A percentile compares a stretch with the other conserved stretches of the same genome.
Conservation (phyloP, 1,284 basidiomycete genomes). For the Naganishia sp. region DNA sequence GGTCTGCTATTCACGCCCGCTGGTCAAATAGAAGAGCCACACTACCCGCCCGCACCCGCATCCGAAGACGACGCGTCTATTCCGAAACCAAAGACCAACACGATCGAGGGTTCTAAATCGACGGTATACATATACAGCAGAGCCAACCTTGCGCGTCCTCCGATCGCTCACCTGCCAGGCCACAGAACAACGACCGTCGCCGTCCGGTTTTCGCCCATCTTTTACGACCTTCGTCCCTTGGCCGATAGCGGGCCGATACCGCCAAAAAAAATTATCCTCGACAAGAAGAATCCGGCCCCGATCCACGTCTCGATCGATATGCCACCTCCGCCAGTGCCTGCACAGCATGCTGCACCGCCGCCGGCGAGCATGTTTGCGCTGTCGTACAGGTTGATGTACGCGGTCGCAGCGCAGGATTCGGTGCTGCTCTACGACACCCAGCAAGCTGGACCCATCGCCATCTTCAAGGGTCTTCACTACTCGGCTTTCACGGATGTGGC, state of each 20-base stretch:
- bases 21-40: slow-evolving; percentile 90
- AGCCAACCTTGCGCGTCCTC: slow-evolving; percentile 85
- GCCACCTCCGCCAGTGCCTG: slow-evolving; percentile 51
- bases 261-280: slow-evolving; percentile 65
- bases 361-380: slow-evolving; percentile 69
- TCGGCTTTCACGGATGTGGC: slow-evolving; percentile 96
- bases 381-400: slow-evolving; percentile 92
- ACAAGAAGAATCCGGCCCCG: slow-evolving; percentile 61
- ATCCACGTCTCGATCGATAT: slow-evolving; percentile 50
- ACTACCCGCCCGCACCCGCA: slow-evolving; percentile 56
- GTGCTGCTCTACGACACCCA: slow-evolving; percentile 97
- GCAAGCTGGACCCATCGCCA: slow-evolving; percentile 86
- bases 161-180: slow-evolving; percentile 91
- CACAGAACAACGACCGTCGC: slow-evolving; percentile 94
- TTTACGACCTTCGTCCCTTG: slow-evolving; percentile 80
- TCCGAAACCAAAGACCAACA: slow-evolving; percentile 44
- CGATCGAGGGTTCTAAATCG: slow-evolving; percentile 59
- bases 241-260: slow-evolving; percentile 54
- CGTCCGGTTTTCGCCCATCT: slow-evolving; percentile 87
- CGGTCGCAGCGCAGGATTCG: slow-evolving; percentile 95
- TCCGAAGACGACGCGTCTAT: slow-evolving; percentile 40
- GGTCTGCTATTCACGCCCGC: slow-evolving; percentile 90
- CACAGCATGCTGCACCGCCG: slow-evolving; percentile 35
- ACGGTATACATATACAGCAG: slow-evolving; percentile 95
- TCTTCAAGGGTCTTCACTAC: slow-evolving; percentile 94